phyloP scores from a whole-genome alignment of 192 early-diverging fungal species.

The Lunasporangiospora selenospora region DNA sequence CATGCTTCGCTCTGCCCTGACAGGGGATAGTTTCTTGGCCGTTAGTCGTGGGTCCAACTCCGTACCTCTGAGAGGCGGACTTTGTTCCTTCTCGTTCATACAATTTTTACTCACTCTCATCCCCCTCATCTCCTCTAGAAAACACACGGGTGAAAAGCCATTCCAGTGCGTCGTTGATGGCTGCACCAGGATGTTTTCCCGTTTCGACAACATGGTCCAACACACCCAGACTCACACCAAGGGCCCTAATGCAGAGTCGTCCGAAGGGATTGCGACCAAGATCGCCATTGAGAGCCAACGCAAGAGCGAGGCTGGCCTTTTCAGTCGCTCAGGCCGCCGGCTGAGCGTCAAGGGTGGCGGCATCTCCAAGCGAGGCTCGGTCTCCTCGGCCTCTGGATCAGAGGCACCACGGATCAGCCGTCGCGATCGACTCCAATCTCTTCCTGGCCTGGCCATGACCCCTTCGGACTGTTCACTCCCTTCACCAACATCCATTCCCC shows the following conservation, averaged over 20 bases:
- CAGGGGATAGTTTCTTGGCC: too few species aligned
- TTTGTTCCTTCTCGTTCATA: too few species aligned
- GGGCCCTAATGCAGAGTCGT: slow-evolving; percentile 18
- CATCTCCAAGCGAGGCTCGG: slow-evolving; percentile 12
- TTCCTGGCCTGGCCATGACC: too few species aligned
- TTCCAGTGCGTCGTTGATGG: slow-evolving; percentile 73
- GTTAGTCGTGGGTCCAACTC: too few species aligned
- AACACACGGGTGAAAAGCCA: slow-evolving; percentile 55
- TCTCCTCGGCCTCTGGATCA: too few species aligned
- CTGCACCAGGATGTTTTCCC: slow-evolving; percentile 71
- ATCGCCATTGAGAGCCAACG: slow-evolving; percentile 40
- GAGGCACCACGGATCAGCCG: too few species aligned
- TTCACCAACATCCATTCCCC: neutral
- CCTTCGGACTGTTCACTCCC: neutral
- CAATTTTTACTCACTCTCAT: too few species aligned
- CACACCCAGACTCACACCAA: slow-evolving; percentile 74
- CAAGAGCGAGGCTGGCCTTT: slow-evolving; percentile 39
- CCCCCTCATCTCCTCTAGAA: slow-evolving; percentile 49
- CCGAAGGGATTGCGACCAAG: slow-evolving; percentile 24
- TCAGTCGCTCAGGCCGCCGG: slow-evolving; percentile 5
- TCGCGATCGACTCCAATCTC: too few species aligned
- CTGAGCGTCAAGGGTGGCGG: slow-evolving; percentile 6
- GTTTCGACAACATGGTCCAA: slow-evolving; percentile 87
- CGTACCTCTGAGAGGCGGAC: too few species aligned
- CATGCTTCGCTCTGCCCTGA: too few species aligned